Percentiles rank a stretch among this genome's conserved stretches.
Evolutionary conservation across 176 grass and related monocot genomes (phyloP).

Genomic region (Cocos nucifera): DNA sequence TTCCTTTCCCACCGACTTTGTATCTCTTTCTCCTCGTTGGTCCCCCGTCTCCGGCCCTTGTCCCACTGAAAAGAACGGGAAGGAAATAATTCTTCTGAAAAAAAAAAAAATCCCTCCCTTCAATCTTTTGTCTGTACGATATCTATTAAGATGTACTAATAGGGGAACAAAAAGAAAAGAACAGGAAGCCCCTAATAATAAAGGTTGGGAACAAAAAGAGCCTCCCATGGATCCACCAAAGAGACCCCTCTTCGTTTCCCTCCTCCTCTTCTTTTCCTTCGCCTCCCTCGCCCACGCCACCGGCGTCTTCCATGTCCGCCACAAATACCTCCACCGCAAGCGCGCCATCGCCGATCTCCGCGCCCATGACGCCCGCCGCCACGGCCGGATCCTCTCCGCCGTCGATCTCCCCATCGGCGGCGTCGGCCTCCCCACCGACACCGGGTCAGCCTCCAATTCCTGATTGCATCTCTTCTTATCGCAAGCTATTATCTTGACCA

Average conservation of each 20-base stretch:
- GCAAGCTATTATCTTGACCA: not conserved
- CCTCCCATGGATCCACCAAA: constrained; percentile 2
- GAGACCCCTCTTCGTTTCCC: not conserved
- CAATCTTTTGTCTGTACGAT: too few species aligned
- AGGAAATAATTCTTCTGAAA: too few species aligned
- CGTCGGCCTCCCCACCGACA: constrained; percentile 61
- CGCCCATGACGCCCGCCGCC: constrained; percentile 43
- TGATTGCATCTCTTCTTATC: not conserved
- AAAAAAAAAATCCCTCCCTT: too few species aligned
- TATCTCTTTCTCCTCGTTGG: too few species aligned
- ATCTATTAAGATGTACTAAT: too few species aligned
- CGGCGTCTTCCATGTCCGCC: constrained; percentile 63
- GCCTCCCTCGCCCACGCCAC: constrained; percentile 8
- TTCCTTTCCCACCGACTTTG: too few species aligned
- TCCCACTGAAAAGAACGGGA: too few species aligned
- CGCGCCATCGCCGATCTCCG: constrained; percentile 30
- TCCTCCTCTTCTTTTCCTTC: not conserved
- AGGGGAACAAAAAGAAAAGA: too few species aligned
- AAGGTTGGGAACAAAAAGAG: too few species aligned
- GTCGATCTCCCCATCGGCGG: constrained; percentile 72
- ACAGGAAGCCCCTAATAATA: too few species aligned
- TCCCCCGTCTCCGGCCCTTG: too few species aligned
- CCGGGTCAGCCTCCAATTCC: constrained; percentile 38
- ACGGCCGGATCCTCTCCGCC: constrained; percentile 37
- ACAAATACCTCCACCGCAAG: constrained; percentile 46